Base-by-base conservation (phyloP, 2,329 filamentous ascomycete genomes). In the Trichophyton simii region DNA sequence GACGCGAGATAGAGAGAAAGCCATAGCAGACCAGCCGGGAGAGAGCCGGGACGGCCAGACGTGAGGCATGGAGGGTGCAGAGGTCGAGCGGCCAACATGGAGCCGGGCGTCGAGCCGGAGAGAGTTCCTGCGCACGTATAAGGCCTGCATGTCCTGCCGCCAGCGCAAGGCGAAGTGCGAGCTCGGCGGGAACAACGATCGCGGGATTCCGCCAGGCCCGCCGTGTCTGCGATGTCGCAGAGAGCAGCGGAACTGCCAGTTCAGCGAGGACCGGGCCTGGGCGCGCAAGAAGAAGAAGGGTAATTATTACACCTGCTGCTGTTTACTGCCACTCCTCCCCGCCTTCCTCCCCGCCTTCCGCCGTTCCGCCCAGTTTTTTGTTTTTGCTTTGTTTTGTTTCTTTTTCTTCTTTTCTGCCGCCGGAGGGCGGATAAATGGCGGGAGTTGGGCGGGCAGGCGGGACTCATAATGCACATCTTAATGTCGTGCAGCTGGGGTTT, bases 131-230 rank as follows among this genome's bases (percentile, higher is more conserved):
- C 78, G 79, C 63, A 78, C 79, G 42, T 81, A 81, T 75, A 81
- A 81, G 69, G 79, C 79, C 22, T 81, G 79, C 68, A 76, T 80
- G 62, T 76, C 78, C 62, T 81, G 79, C 66, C 78, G 79, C 58
- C 76, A 79, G 65, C 73, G 78, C 59, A 81, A 81, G 70, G 77
- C 79, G 58, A 80, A 79, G 69, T 81, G 79, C 65, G 78, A 80
- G 44, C 68, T 80, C 28, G 74, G 74, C 9, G 74, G 73, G 3
- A 65, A 75, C 61, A 74, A 73, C 62, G 76, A 78, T 28, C 68
- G 63, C 46, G 63, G 63, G 52, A 64, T 63, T 59, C 60, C 63
- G 41, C 50, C 73, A 54, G 72, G 73, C 63, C 71, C 72, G 9
- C 73, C 78, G 36, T 81, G 79, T 66, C 75, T 77, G 54, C 71